Evolutionary conservation across 2,329 filamentous ascomycete species (phyloP).

Genomic region (Monosporascus sp.): DNA sequence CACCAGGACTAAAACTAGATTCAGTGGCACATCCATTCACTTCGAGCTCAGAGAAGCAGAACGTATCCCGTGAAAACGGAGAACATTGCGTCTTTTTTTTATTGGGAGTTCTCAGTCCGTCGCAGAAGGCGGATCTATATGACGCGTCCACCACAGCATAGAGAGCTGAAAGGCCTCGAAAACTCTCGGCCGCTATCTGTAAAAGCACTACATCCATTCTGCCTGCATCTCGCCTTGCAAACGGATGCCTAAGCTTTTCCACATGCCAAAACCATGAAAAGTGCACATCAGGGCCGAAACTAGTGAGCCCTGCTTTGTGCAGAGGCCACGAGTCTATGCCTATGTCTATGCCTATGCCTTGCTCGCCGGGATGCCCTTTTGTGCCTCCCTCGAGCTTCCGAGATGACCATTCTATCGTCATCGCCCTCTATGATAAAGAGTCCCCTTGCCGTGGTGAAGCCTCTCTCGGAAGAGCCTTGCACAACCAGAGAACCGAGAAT

Average conservation of each 20-base stretch:
- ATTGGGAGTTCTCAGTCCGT: constrained; percentile 37
- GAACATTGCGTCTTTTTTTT: constrained; percentile 30
- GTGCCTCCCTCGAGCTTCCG: constrained; percentile 24
- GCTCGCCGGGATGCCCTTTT: constrained; percentile 27
- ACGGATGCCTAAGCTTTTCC: constrained; percentile 26
- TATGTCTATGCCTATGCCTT: constrained; percentile 14
- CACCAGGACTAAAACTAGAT: too few relatives aligned
- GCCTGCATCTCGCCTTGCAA: constrained; percentile 15
- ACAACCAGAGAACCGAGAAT: constrained; percentile 55
- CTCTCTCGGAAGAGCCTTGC: constrained; percentile 16
- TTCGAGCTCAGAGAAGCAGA: not conserved
- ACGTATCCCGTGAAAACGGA: constrained; percentile 1
- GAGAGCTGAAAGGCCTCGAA: constrained; percentile 30
- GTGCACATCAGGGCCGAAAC: constrained; percentile 22
- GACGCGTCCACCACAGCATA: constrained; percentile 26
- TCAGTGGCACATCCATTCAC: not conserved
- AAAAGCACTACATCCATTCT: constrained; percentile 18
- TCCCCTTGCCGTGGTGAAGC: constrained; percentile 21
- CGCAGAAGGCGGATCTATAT: constrained; percentile 29
- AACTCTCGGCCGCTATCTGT: constrained; percentile 29
- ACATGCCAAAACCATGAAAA: constrained; percentile 18
- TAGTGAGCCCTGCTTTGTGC: constrained; percentile 19
- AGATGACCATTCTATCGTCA: constrained; percentile 31
- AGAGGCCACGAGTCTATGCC: constrained; percentile 23
- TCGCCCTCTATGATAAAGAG: constrained; percentile 22